A percentile compares a stretch with the other conserved stretches of the same genome.
phyloP scores from a whole-genome alignment of 805 yeast species.

The Candida pini region DNA sequence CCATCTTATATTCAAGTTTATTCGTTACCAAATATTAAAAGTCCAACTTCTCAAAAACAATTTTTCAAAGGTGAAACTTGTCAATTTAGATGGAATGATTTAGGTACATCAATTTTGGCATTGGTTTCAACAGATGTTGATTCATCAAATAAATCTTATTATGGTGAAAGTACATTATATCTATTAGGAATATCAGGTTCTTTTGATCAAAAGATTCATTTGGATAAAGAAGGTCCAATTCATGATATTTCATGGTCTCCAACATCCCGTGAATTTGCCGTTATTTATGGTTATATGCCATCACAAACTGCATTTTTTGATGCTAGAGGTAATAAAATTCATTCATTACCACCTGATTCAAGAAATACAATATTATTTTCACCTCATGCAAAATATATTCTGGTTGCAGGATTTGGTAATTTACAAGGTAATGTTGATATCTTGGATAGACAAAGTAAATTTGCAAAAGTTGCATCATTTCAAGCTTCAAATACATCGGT shows the following conservation, averaged over 20 bases:
- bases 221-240: slow-evolving; percentile 92
- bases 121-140: slow-evolving; percentile 95
- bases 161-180: slow-evolving; percentile 93
- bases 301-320: slow-evolving; percentile 92
- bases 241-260: slow-evolving; percentile 98
- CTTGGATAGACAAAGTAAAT: slow-evolving; percentile 85
- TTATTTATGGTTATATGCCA: slow-evolving; percentile 96
- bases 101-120: slow-evolving; percentile 92
- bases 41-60: slow-evolving; percentile 78
- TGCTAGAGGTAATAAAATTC: slow-evolving; percentile 83
- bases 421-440: slow-evolving; percentile 95
- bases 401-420: slow-evolving; percentile 97
- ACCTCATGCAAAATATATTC: slow-evolving; percentile 86
- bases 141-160: slow-evolving; percentile 86
- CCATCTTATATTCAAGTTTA: slow-evolving; percentile 87
- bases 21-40: slow-evolving; percentile 67
- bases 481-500: slow-evolving; percentile 95
- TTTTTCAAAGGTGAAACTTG: slow-evolving; percentile 96
- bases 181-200: slow-evolving; percentile 88
- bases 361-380: slow-evolving; percentile 88
- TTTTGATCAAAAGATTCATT: slow-evolving; percentile 80
- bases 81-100: slow-evolving; percentile 84
- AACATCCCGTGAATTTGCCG: slow-evolving; percentile 93
- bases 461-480: slow-evolving; percentile 70
- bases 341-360: slow-evolving; percentile 78